Evolutionary conservation across 345 rosid genomes (phyloP).

Genomic region (Gossypium stocksii): DNA sequence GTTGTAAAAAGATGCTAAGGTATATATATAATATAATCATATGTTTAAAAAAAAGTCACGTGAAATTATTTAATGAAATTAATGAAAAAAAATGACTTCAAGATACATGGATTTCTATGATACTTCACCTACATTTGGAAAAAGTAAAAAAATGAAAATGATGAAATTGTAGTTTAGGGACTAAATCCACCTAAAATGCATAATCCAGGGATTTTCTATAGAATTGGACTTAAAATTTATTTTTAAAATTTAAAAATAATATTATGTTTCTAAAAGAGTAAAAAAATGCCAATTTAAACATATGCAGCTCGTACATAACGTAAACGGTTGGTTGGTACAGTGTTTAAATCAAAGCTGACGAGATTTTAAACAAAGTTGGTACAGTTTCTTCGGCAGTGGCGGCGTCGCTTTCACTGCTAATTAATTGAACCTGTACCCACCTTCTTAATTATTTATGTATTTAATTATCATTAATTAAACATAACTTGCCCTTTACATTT

Average conservation of each 20-base stretch:
- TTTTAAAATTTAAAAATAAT: not conserved
- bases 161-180: no score
- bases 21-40: no score
- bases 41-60: no score
- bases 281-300: not conserved
- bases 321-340: not conserved
- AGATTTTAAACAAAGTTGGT: not conserved
- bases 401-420: slow-evolving; percentile 5
- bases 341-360: slow-evolving; percentile 10
- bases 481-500: not conserved
- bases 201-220: no score
- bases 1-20: no score
- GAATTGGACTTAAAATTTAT: no score
- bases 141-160: no score
- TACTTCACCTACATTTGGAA: no score
- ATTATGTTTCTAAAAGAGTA: not conserved
- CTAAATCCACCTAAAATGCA: no score
- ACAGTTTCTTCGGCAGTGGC: not conserved
- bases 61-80: no score
- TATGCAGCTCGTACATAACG: not conserved
- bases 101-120: no score
- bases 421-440: slow-evolving; percentile 8
- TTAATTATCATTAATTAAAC: not conserved
- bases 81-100: no score
- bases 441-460: not conserved